Conservation (phyloP, 1,284 basidiomycete species). For the Boletus sp. region DNA sequence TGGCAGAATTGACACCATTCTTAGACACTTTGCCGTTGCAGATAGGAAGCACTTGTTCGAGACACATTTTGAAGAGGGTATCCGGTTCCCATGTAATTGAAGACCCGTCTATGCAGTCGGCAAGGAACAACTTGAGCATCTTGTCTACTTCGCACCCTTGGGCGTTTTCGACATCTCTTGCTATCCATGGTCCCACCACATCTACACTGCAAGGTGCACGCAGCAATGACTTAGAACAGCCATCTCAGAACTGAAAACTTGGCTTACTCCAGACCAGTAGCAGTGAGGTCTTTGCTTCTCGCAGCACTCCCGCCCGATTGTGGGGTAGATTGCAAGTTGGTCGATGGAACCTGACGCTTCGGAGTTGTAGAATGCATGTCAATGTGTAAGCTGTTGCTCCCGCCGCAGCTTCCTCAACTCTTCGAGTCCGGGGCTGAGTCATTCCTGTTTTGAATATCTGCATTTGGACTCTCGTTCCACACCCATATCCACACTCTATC, state of each 20-base stretch:
- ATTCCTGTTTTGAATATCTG: too few relatives aligned
- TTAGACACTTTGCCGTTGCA: neutral
- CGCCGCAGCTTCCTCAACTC: too few relatives aligned
- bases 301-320: neutral
- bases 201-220: neutral
- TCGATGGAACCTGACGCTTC: too few relatives aligned
- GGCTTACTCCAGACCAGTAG: neutral
- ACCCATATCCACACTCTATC: too few relatives aligned
- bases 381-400: too few relatives aligned
- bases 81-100: too few relatives aligned
- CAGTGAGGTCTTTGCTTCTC: neutral
- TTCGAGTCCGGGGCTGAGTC: too few relatives aligned
- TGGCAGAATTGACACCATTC: too few relatives aligned
- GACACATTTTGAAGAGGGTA: neutral
- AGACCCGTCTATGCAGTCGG: slow-evolving; percentile 5
- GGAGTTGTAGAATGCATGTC: too few relatives aligned
- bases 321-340: neutral
- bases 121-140: neutral
- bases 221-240: too few relatives aligned
- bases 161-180: neutral
- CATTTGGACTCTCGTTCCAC: too few relatives aligned
- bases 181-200: neutral
- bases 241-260: neutral
- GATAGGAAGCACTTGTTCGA: neutral
- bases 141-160: neutral